Evolutionary conservation across 768 basidiomycete species (phyloP), one percentile per base, ranked within the genome.

Genomic region (Pleurotus tuoliensis): DNA sequence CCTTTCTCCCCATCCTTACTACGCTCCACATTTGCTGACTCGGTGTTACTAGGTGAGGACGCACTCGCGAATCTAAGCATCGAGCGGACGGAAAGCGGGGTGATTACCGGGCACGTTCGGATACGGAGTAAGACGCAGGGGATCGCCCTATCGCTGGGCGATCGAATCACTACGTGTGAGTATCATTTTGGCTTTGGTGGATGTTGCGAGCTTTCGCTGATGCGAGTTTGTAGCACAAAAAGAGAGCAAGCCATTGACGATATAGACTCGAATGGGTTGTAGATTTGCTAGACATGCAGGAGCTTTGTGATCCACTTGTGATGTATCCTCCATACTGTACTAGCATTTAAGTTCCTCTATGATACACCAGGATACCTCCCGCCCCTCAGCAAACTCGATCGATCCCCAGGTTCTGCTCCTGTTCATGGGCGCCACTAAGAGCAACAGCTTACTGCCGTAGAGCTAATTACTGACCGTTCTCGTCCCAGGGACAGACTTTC

Each of bases 121-220:
- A 98, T 98, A 67, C 83, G 96, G 57, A 94, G 92, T 67, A 98
- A 98, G 76, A 98, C 96, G 20, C 96, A 98, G 70, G 96, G 96
- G 53, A 98, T 98, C 59, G 96, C 96, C 1, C 76, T 98, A 59
- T 92, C 91, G 15, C 71, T 99, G 59, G 96, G 93, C n/a, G 94
- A 95, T 71, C 80, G 86, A 65, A 93, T 94, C 65, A 92, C 81
- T 46, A 81, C 82, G 79, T 76, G 81, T 81, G 56, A 53, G 73
- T 70, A 8, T 12, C 24, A n/a, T 16, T 25, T 45, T 43, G 34
- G 22, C 38, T 15, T 22, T 18, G 40, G 16, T 8, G 5, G 27
- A 13, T 43, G 27, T 44, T 57, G 20, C 15, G n/a, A 43, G 15
- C 12, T 27, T 25, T 59, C 7, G 52, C 13, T 13, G 34, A 46